Base-by-base conservation (phyloP, 441 rosid species). In the Biscutella auriculata region DNA sequence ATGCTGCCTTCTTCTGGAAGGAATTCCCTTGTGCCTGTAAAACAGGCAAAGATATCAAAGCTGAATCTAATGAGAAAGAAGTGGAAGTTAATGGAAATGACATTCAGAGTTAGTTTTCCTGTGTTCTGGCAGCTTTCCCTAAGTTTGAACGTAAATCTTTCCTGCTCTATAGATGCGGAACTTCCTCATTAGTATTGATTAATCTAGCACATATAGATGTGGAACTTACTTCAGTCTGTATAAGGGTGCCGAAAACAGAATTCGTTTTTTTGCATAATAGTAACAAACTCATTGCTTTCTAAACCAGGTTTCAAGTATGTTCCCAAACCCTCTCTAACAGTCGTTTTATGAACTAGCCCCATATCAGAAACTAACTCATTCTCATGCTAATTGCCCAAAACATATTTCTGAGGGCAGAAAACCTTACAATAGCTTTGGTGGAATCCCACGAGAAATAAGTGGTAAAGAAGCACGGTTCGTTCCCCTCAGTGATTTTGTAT, bases 401-500 rank as follows among this genome's bases (percentile, higher is more conserved):
- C 29, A 35, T 43, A 34, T 51, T 19, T 19, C 1, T 12, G 27
- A 11, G 43, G 44, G 28, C 21, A 44, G 55, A 44, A 43, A 36
- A 7, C 49, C 57, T 47, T 83, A 94, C 99, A 51, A 54, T 73
- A 45, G 96, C 85, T 82, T 85, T 91, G 71, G 81, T 48, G 53
- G 71, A 67, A 77, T 94, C 99, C 99, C 99, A 94, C 9, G 82
- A 79, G 67, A 94, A 94, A 73, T 78, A 88, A 46, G 82, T 77
- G 42, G 97, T 82, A 77, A 90, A 94, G 79, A 90, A 90, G 73
- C 87, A 78, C 9, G 97, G 97, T 63, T 94, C 99, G 65, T 86
- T 90, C 76, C 97, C 99, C 78, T 90, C 99, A 8, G 88, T 78
- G 58, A 94, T 79, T 82, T 75, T 94, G 72, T 85, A 94, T 4